phyloP scores from a whole-genome alignment of 1,139 yeast species.

The Kodamaea anthophila region DNA sequence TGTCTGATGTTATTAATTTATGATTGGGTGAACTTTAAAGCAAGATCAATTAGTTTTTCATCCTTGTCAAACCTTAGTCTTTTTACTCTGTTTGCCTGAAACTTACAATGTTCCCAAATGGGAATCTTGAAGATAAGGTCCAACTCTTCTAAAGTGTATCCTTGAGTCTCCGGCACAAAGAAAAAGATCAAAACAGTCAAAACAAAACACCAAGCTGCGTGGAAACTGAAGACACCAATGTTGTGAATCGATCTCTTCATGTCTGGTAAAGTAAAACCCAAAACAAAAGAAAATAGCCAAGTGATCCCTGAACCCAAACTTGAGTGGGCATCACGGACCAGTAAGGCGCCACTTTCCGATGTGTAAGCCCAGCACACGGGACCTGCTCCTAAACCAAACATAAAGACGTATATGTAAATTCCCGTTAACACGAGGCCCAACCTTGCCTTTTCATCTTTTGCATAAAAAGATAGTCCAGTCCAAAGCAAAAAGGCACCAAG shows the following conservation, averaged over 20 bases:
- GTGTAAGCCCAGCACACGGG: constrained; percentile 6
- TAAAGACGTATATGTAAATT: constrained; percentile 5
- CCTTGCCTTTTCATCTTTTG: constrained; percentile 4
- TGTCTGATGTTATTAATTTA: no score
- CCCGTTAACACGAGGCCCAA: constrained; percentile 6
- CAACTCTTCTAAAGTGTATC: constrained; percentile 40
- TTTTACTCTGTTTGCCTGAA: constrained; percentile 1
- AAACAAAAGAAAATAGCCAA: constrained; percentile 6
- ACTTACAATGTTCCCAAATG: constrained; percentile 4
- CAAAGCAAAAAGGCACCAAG: constrained; percentile 5
- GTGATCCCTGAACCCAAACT: constrained; percentile 5
- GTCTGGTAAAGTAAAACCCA: constrained; percentile 6
- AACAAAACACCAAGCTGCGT: constrained; percentile 26
- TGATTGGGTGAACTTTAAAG: constrained; percentile 2
- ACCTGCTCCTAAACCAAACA: constrained; percentile 6
- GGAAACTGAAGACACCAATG: constrained; percentile 34
- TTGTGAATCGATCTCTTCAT: constrained; percentile 4
- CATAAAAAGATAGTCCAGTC: constrained; percentile 6
- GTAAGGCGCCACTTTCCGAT: constrained; percentile 5
- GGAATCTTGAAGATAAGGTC: constrained; percentile 15
- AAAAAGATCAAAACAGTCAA: constrained; percentile 31
- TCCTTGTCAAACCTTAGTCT: not conserved
- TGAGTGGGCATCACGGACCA: constrained; percentile 5
- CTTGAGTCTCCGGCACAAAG: constrained; percentile 35
- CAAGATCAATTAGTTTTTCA: constrained; percentile 3